Evolutionary conservation across 768 basidiomycete genomes (phyloP), one percentile per base, ranked within the genome.

Genomic region (Kwoniella pini): DNA sequence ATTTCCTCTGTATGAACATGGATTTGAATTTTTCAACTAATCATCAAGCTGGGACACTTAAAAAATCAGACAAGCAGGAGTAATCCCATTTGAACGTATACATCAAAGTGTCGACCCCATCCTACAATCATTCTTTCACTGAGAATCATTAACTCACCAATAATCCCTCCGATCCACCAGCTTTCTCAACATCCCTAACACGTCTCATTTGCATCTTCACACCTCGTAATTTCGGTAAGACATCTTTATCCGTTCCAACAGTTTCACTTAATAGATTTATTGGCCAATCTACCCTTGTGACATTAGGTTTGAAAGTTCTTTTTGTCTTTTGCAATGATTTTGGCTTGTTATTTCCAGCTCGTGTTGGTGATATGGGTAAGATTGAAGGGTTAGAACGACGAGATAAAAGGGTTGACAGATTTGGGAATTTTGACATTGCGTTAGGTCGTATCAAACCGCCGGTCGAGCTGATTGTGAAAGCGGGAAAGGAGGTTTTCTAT

Each of bases 251-350:
- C 0, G 38, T 31, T n/a, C 26, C 49, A 19, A 50, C 39, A 31
- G 44, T 27, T 6, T 44, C 48, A 6, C 30, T 39, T 3, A 65
- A 57, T 4, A 65, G 36, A 11, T 40, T 59, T 9, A 74, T 43
- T 11, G 72, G 68, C 56, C 62, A 65, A 40, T 74, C 73, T 3
- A 69, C 50, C 19, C 75, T 60, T 1, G 69, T 66, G 27, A 68
- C 57, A 62, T 77, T 77, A 26, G 72, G 62, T 22, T 63, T 57
- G 71, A 73, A 77, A 31, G 65, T 66, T 38, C 75, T 45, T 28
- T 72, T 66, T 10, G 75, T 77, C 54, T 77, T 77, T 59, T 74
- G 72, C 12, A 74, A 64, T n/a, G 75, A 77, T 63, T 77, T 77
- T 6, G 75, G 75, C 30, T 72, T 69, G 60, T 77, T 77, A 68